Evolutionary conservation across 805 yeast species (phyloP).

Genomic region (Cyberlindnera lachancei): DNA sequence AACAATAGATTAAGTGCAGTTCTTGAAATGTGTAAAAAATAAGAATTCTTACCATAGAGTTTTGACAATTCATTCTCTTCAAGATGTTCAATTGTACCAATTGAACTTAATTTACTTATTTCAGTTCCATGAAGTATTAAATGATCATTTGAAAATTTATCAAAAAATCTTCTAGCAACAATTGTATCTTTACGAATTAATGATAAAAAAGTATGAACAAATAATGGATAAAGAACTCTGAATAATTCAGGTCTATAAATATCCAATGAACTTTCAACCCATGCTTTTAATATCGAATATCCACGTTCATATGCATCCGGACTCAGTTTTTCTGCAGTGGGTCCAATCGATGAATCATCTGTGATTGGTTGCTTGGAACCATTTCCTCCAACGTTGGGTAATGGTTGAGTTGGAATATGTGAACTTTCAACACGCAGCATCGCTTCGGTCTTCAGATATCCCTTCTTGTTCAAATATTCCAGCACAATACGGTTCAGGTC

Average conservation of each 20-base stretch:
- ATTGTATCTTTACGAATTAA: slow-evolving; percentile 56
- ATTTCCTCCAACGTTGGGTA: slow-evolving; percentile 22
- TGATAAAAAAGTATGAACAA: slow-evolving; percentile 80
- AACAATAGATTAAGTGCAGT: slow-evolving; percentile 79
- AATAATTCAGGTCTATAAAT: slow-evolving; percentile 83
- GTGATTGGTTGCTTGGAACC: slow-evolving; percentile 14
- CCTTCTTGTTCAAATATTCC: slow-evolving; percentile 88
- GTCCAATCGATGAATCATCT: slow-evolving; percentile 14
- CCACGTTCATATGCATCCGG: slow-evolving; percentile 76
- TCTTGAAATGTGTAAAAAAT: slow-evolving; percentile 66
- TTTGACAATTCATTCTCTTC: slow-evolving; percentile 77
- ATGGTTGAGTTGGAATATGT: slow-evolving; percentile 45
- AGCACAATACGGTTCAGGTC: slow-evolving; percentile 88
- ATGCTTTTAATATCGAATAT: slow-evolving; percentile 68
- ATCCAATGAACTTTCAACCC: slow-evolving; percentile 90
- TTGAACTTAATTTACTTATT: slow-evolving; percentile 60
- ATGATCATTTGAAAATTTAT: slow-evolving; percentile 68
- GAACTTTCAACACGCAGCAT: slow-evolving; percentile 84
- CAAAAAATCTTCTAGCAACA: slow-evolving; percentile 69
- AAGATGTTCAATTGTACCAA: slow-evolving; percentile 74
- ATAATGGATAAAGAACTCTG: slow-evolving; percentile 83
- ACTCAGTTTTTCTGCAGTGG: slow-evolving; percentile 19
- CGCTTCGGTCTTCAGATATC: slow-evolving; percentile 90
- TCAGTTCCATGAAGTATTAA: slow-evolving; percentile 71
- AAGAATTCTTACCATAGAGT: slow-evolving; percentile 65